These are phyloP conservation scores for Thielaviopsis ethacetica DNA, from an alignment of 2,329 filamentous ascomycete genomes.

Conservation along the genomic window DNA sequence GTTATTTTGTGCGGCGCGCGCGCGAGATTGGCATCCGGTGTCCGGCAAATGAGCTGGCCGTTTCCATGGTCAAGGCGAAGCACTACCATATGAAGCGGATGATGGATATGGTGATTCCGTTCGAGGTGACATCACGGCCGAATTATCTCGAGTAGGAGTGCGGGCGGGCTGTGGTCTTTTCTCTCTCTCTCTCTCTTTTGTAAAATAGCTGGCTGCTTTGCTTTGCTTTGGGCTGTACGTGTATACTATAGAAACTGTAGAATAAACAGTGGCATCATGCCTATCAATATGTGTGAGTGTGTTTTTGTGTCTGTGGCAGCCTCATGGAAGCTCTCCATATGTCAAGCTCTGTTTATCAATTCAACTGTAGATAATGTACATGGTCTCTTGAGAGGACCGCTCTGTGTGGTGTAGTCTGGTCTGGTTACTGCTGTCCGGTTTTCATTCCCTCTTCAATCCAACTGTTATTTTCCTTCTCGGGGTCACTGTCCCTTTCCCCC, in stretches of 20 bases:
- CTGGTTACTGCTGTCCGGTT: background rate
- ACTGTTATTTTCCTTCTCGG: no score
- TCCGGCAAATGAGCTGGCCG: conserved; percentile 55
- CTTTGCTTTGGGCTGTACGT: background rate
- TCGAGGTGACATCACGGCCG: conserved; percentile 21
- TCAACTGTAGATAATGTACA: background rate
- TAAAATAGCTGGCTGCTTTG: background rate
- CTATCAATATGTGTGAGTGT: background rate
- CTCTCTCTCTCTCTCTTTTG: background rate
- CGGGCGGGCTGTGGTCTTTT: background rate
- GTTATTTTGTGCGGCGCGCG: conserved; percentile 65
- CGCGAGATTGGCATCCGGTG: conserved; percentile 56
- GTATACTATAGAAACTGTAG: background rate
- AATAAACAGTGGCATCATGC: background rate
- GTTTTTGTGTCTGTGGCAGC: background rate
- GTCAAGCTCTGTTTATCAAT: no score
- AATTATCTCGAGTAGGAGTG: conserved; percentile 2
- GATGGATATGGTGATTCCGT: conserved; percentile 19
- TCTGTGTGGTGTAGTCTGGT: background rate
- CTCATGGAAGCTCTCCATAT: background rate
- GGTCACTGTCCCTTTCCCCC: background rate
- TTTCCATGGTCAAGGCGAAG: conserved; percentile 59
- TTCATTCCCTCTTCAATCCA: no score
- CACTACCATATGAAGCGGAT: conserved; percentile 21
- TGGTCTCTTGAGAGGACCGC: background rate